Base-by-base conservation (phyloP, 768 basidiomycete genomes). In the Lepiota brunneoincarnata region DNA sequence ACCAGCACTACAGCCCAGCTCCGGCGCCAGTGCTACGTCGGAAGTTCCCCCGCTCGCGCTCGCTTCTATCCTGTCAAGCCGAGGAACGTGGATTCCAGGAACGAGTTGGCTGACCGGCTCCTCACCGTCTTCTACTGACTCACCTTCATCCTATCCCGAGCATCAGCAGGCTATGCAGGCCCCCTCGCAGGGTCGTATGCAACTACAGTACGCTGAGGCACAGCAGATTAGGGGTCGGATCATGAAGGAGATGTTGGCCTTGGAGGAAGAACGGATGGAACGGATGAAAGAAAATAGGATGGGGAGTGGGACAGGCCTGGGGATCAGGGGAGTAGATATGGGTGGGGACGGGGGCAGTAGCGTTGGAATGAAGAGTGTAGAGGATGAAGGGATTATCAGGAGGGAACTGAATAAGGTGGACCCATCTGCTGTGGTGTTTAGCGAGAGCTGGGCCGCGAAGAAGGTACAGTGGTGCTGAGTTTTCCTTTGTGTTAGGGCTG, bases 191-290 rank as follows among this genome's bases (percentile, higher is more conserved):
- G 71, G 71, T 15, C 82, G 91, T 35, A 84, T 87, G 77, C 87
- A 82, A 48, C 74, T 99, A 20, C 87, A 91, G 58, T 77, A 83
- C 15, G 75, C 84, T 2, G 93, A 98, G 67, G 96, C 95, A 3
- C 78, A 89, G 0, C 89, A 89, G 1, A 99, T 99, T 60, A 82
- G 93, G 14, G 89, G 93, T 60, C 81, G 94, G 18, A 99, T 99
- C 57, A 99, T 99, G 97, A 84, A 89, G 61, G 97, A 99, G 76
- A 99, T 99, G 97, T 76, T 98, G 58, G 79, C 93, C 20, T 74
- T 99, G 23, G 97, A 99, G 70, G 95, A 98, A 66, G 93, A 98
- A 67, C 82, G 97, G 21, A 95, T 99, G 86, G 84, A 89, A 56
- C 81, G 94, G 17, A 98, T 96, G 95, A 78, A 80, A 54, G 84